Base-by-base conservation (phyloP, 441 rosid genomes). In the Jatropha multifida region DNA sequence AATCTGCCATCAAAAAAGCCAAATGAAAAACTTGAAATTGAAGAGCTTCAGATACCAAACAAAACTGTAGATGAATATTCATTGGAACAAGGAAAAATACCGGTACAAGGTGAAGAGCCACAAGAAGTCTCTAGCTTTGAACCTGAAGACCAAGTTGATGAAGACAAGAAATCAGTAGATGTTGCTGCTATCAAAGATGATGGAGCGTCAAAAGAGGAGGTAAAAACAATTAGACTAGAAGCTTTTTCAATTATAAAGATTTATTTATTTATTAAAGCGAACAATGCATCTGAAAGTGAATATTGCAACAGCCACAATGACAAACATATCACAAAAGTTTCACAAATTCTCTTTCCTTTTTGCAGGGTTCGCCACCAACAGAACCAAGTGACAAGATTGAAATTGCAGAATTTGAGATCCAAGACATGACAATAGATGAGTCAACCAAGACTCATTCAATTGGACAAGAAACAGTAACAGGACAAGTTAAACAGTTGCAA, bases 61-160 rank as follows among this genome's bases (percentile, higher is more conserved):
- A 73, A 72, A 71, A 76, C 79, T 67, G 65, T 44, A 26, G 54
- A 65, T 79, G 77, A 76, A 32, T 61, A 26, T 56, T 65, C 75
- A 42, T 3, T 44, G 76, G 78, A 79, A 32, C 41, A 81, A 65
- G 76, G 68, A 74, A 73, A 78, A 44, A 40, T n/a, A 44, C 73
- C 65, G 73, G 46, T 51, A 65, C 59, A 81, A 63, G n/a, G 60
- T 4, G 59, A 68, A 66, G 67, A 81, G 54, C 70, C 44, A 38
- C 69, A 42, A 18, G n/a, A 78, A 38, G 61, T 62, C 77, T 59
- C 76, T 46, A 65, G 75, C n/a, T 32, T 59, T 60, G 74, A 82
- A 83, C 37, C 80, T 38, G 65, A 74, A 72, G 84, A 81, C 55
- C 76, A 55, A 56, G 55, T 51, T 70, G 65, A 75, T 74, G 81